These are phyloP conservation scores for Termitomyces sp. DNA, from an alignment of 768 basidiomycete genomes.

Conservation along the genomic window DNA sequence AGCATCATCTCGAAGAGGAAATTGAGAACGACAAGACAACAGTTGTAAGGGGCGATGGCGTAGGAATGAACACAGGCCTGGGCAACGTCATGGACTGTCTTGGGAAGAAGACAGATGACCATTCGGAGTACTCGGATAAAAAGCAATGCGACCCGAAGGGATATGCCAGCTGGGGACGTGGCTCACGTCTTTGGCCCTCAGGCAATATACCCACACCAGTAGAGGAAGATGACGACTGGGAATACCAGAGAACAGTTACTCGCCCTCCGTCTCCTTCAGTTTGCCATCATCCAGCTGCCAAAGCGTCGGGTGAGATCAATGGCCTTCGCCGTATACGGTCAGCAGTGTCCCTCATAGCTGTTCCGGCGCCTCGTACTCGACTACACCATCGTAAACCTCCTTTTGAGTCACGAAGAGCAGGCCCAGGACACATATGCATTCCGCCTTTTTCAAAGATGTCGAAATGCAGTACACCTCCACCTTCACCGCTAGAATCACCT, in stretches of 20 bases:
- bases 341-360: conserved; percentile 26
- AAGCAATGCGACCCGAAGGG: conserved; percentile 6
- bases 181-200: conserved; percentile 17
- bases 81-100: conserved; percentile 36
- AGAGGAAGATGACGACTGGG: conserved; percentile 20
- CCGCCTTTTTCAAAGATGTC: conserved; percentile 27
- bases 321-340: conserved; percentile 28
- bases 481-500: conserved; percentile 46
- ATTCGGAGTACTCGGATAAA: conserved; percentile 11
- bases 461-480: conserved; percentile 29
- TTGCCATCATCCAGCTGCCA: conserved; percentile 1
- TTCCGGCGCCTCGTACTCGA: conserved; percentile 14
- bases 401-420: conserved; percentile 8
- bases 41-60: conserved; percentile 72
- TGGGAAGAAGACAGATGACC: conserved; percentile 13
- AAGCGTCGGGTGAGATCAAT: conserved; percentile 9
- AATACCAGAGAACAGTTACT: conserved; percentile 5
- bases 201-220: conserved; percentile 18
- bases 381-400: conserved; percentile 4
- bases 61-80: conserved; percentile 41
- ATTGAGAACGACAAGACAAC: conserved; percentile 62
- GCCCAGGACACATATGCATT: conserved; percentile 16
- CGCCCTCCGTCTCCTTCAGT: conserved; percentile 10
- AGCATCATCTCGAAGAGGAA: conserved; percentile 61
- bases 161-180: conserved; percentile 16